Conservation (phyloP, 805 yeast genomes). For the Myxozyma vanderwaltii region DNA sequence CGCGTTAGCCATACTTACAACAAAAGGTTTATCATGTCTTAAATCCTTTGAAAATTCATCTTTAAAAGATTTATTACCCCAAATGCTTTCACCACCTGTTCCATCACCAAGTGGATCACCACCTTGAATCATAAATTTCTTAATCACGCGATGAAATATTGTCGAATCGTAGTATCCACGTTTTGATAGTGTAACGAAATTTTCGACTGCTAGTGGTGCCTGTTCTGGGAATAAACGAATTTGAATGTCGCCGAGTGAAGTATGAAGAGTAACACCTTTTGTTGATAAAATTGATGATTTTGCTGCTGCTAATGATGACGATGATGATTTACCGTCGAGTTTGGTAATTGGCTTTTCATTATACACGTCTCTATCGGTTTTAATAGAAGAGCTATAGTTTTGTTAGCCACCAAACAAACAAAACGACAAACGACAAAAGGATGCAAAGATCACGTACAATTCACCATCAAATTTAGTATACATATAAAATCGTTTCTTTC, state of each 20-base stretch:
- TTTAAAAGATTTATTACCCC: constrained; percentile 46
- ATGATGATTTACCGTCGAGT: background rate
- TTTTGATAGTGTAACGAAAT: constrained; percentile 45
- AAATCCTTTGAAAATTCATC: constrained; percentile 53
- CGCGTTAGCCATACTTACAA: constrained; percentile 63
- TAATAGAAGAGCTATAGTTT: background rate
- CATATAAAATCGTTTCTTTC: constrained; percentile 38
- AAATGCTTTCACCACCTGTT: constrained; percentile 47
- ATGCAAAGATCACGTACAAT: constrained; percentile 21
- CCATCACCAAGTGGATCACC: constrained; percentile 57
- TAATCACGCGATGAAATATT: constrained; percentile 48
- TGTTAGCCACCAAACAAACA: background rate
- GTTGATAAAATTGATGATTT: background rate
- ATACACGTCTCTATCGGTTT: constrained; percentile 38
- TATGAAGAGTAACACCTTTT: constrained; percentile 43
- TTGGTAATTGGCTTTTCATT: constrained; percentile 36
- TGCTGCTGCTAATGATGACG: constrained; percentile 21
- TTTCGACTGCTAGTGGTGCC: constrained; percentile 50
- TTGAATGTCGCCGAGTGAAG: constrained; percentile 50
- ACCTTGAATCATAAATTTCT: constrained; percentile 61
- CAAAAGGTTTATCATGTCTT: constrained; percentile 55
- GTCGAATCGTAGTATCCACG: constrained; percentile 47
- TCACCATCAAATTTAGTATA: constrained; percentile 37
- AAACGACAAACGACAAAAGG: no score
- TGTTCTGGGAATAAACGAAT: constrained; percentile 43